Evolutionary conservation across 192 early-diverging fungal genomes (phyloP).

Genomic region (Chytriomyces confervae): DNA sequence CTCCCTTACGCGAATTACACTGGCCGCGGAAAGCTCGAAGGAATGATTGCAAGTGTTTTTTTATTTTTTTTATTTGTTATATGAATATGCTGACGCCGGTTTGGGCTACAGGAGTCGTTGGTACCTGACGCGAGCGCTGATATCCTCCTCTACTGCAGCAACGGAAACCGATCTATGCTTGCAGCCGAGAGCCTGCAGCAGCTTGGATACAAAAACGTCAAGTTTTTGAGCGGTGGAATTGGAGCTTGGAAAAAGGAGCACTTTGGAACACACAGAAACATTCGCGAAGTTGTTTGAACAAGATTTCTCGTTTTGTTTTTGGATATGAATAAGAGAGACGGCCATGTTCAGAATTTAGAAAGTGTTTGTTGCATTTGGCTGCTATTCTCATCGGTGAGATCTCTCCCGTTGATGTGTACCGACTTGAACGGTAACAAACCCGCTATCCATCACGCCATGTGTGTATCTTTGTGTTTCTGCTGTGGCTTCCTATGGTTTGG

Average conservation of each 20-base stretch:
- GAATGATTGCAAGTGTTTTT: slow-evolving; percentile 52
- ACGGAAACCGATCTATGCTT: slow-evolving; percentile 56
- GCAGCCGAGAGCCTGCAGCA: slow-evolving; percentile 56
- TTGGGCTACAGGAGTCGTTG: slow-evolving; percentile 44
- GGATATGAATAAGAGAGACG: neutral
- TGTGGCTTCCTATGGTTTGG: neutral
- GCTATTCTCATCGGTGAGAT: neutral
- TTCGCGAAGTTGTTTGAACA: neutral
- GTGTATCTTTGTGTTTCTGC: neutral
- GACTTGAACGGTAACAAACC: neutral
- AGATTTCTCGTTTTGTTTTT: neutral
- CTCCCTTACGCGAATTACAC: slow-evolving; percentile 60
- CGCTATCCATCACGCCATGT: neutral
- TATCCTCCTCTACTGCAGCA: slow-evolving; percentile 61
- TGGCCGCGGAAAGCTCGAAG: slow-evolving; percentile 56
- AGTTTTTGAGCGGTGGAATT: slow-evolving; percentile 50
- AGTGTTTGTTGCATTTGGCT: neutral
- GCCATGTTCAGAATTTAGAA: neutral
- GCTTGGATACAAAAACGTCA: slow-evolving; percentile 63
- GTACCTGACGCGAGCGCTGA: slow-evolving; percentile 56
- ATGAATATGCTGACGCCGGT: neutral
- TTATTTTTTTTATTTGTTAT: neutral
- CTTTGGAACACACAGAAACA: neutral
- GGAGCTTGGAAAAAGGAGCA: slow-evolving; percentile 33
- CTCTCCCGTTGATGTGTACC: neutral